Conservation (phyloP, 1,284 basidiomycete species). For the Melanopsichium pennsylvanicum region DNA sequence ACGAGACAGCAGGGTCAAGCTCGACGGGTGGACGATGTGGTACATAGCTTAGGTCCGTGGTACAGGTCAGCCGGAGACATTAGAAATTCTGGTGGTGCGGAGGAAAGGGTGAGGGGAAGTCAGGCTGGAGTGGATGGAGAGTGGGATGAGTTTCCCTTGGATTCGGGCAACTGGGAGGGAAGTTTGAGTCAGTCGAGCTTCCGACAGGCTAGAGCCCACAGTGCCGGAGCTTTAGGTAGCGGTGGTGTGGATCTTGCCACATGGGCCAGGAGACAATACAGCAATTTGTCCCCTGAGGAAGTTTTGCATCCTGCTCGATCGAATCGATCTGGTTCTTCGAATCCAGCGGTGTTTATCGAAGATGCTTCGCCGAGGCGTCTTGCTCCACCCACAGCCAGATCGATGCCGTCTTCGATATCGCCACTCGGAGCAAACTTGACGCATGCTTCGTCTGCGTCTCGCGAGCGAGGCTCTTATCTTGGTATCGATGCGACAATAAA, state of each 20-base stretch:
- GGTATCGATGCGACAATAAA: no score
- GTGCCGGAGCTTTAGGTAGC: conserved; percentile 11
- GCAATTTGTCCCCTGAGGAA: neutral
- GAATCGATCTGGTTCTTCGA: no score
- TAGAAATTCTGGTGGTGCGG: neutral
- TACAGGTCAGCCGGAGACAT: conserved; percentile 36
- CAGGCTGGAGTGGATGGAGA: conserved; percentile 40
- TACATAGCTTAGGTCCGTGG: conserved; percentile 43
- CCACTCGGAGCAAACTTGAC: neutral
- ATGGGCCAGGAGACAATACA: conserved; percentile 19
- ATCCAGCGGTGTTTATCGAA: no score
- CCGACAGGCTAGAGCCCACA: conserved; percentile 15
- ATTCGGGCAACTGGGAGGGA: conserved; percentile 41
- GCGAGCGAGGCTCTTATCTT: conserved; percentile 15
- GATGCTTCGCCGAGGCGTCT: conserved; percentile 7
- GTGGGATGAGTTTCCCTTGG: conserved; percentile 49
- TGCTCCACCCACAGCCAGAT: conserved; percentile 7
- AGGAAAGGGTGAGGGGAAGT: conserved; percentile 14
- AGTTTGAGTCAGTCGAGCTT: conserved; percentile 28
- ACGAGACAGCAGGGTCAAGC: conserved; percentile 14
- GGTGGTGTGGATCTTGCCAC: conserved; percentile 10
- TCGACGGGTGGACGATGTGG: conserved; percentile 26
- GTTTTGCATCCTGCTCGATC: no score
- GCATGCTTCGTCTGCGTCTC: conserved; percentile 9
- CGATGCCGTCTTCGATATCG: neutral